Conservation (phyloP, 768 basidiomycete species). For the Gloeophyllum trabeum region DNA sequence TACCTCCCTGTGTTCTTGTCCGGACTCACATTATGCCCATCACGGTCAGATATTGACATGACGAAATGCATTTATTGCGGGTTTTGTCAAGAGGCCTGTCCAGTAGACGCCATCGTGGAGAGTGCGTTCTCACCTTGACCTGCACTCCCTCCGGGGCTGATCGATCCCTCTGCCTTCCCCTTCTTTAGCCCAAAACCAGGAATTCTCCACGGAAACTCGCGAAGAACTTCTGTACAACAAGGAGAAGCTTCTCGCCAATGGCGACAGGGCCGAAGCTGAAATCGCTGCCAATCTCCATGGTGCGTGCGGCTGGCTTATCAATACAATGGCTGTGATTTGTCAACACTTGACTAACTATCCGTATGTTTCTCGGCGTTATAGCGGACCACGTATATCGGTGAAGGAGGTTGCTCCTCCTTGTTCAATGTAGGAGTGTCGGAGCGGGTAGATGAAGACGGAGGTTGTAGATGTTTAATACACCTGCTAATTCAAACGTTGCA, state of each 20-base stretch:
- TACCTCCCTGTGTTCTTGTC: conserved; percentile 7
- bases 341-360: no score
- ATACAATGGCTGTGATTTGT: no score
- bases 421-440: not conserved
- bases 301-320: no score
- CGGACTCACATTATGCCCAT: conserved; percentile 4
- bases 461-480: not conserved
- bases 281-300: conserved; percentile 89
- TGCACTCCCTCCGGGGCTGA: not conserved
- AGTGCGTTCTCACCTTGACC: conserved; percentile 40
- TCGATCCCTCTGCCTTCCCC: not conserved
- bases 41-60: conserved; percentile 97
- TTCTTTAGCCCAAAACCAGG: conserved; percentile 83
- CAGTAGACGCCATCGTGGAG: conserved; percentile 98
- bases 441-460: not conserved
- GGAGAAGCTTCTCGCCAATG: conserved; percentile 94
- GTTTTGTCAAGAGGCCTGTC: conserved; percentile 99
- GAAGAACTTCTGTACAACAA: conserved; percentile 99
- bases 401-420: not conserved
- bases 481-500: no score
- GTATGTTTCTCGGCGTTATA: no score
- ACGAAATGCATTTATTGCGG: conserved; percentile 99
- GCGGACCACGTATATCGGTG: conserved; percentile 4
- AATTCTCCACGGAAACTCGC: conserved; percentile 94
- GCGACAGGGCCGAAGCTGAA: conserved; percentile 94